Base-by-base conservation (phyloP, 1,139 yeast species). In the Magnusiomyces magnusii region DNA sequence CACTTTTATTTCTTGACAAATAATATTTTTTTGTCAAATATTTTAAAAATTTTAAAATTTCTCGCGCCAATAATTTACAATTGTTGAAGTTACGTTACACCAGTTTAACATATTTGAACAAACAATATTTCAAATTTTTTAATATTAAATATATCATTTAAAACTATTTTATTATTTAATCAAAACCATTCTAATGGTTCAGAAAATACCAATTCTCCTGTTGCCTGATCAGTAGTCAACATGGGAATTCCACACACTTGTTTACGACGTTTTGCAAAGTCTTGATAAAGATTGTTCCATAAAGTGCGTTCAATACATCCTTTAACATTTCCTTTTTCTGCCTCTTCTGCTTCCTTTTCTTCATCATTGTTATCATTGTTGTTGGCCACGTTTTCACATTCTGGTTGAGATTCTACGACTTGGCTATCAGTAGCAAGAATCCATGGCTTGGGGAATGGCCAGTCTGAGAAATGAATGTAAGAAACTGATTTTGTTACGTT, bases 401-500 rank as follows among this genome's bases (percentile, higher is more conserved):
- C 23, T 19, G 59, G 59, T 13, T 44, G 51, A 3, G 23, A 24
- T n/a, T 42, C 36, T 5, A 27, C 27, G 21, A 25, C 19, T 23
- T 53, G 54, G 15, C 23, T 23, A 2, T 19, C 27, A n/a, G 36
- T 21, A 23, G 55, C 31, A 27, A 19, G 23, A 15, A 34, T 42
- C 59, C 59, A 57, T 41, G 59, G 59, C 55, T 59, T 61, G 24
- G 64, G 62, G 23, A 56, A 49, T 9, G 62, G 62, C 44, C 52
- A 60, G 50, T 60, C 63, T 13, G 61, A 57, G 39, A 60, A 60
- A 31, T 60, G 63, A 15, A 61, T 41, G 24, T 49, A 51, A 19
- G 50, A 36, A 1, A 55, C 47, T 3, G 55, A 23, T 21, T 31
- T 21, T 19, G 54, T 28, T 15, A 39, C 52, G 25, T 25, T n/a